Evolutionary conservation across 306 rosid species (phyloP).

Genomic region (Castanopsis chinensis): DNA sequence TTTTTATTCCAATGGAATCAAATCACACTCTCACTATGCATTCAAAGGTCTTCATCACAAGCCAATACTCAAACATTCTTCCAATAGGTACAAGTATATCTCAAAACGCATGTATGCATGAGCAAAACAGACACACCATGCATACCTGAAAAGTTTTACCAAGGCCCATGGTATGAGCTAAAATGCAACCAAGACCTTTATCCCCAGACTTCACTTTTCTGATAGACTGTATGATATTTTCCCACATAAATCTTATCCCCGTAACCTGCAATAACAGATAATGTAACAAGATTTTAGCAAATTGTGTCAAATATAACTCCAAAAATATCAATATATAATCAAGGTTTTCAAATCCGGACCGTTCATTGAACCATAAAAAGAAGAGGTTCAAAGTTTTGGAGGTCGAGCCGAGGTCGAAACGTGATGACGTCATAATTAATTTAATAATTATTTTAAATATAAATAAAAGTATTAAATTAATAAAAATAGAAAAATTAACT

Average conservation of each 20-base stretch:
- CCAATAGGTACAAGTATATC: background rate
- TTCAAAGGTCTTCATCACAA: background rate
- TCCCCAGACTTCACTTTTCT: conserved; percentile 88
- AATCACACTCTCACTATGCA: background rate
- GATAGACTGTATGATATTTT: conserved; percentile 90
- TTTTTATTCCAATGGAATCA: background rate
- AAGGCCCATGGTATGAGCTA: conserved; percentile 98
- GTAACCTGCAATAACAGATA: conserved; percentile 52
- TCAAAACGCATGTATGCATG: background rate
- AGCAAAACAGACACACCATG: background rate
- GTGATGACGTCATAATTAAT: too few species aligned
- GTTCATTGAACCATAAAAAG: too few species aligned
- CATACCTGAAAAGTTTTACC: conserved; percentile 98
- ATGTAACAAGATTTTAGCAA: background rate
- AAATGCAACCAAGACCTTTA: conserved; percentile 98
- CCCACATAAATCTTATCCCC: conserved; percentile 98
- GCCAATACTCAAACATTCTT: background rate
- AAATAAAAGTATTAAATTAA: too few species aligned
- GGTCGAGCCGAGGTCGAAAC: too few species aligned
- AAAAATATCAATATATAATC: background rate
- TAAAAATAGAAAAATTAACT: too few species aligned
- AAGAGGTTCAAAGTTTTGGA: too few species aligned
- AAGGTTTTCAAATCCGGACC: too few species aligned
- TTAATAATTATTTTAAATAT: too few species aligned
- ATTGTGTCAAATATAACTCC: background rate